These are phyloP conservation scores for Osmanthus fragrans DNA, from an alignment of 257 asterid genomes.

Conservation along the genomic window DNA sequence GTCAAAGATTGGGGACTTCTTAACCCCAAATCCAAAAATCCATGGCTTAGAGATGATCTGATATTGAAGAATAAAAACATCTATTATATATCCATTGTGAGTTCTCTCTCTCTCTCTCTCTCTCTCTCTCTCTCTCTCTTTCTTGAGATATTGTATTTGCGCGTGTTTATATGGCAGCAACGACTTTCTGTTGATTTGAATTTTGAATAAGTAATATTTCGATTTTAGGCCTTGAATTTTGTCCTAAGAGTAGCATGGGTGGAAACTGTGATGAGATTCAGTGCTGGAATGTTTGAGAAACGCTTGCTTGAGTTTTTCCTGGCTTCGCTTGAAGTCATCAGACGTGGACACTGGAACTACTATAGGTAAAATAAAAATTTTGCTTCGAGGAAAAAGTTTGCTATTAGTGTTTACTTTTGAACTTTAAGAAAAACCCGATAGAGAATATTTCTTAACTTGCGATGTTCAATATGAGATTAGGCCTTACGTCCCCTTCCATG, in stretches of 20 bases:
- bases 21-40: conserved; percentile 58
- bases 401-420: neutral
- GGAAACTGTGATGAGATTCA: conserved; percentile 71
- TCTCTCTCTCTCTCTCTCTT: too few species aligned
- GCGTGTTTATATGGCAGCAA: neutral
- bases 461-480: too few species aligned
- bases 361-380: conserved; percentile 53
- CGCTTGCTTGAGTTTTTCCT: conserved; percentile 69
- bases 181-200: neutral
- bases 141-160: neutral
- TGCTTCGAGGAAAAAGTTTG: neutral
- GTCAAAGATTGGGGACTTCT: conserved; percentile 95
- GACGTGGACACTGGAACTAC: conserved; percentile 99
- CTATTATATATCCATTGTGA: conserved; percentile 85
- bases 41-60: conserved; percentile 81
- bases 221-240: conserved; percentile 62
- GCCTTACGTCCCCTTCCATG: neutral
- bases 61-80: conserved; percentile 66
- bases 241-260: conserved; percentile 89
- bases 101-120: conserved; percentile 19
- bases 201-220: neutral
- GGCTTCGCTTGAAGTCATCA: conserved; percentile 86
- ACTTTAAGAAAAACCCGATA: neutral
- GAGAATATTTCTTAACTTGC: neutral
- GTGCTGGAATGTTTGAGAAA: conserved; percentile 53